These are phyloP conservation scores for Oemleria cerasiformis DNA, from an alignment of 306 rosid species.

Conservation along the genomic window DNA sequence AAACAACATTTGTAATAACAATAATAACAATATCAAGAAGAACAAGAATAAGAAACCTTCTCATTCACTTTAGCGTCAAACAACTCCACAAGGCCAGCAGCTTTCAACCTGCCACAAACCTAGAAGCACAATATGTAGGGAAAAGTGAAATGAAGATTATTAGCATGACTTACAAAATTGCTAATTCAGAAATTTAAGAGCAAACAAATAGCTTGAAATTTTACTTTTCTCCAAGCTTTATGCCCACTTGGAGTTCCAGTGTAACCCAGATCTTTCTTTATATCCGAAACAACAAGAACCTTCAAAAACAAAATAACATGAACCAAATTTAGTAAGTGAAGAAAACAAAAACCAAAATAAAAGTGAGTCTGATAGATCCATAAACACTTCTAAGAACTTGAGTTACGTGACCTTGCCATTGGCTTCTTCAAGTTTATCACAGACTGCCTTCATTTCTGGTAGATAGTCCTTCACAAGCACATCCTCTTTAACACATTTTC, in stretches of 20 bases:
- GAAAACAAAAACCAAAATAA: background rate
- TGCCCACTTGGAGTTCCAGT: slow-evolving; percentile 51
- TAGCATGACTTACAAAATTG: background rate
- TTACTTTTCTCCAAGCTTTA: slow-evolving; percentile 72
- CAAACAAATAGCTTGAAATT: background rate
- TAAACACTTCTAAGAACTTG: slow-evolving; percentile 7
- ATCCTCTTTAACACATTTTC: slow-evolving; percentile 38
- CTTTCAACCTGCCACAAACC: slow-evolving; percentile 63
- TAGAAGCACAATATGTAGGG: slow-evolving; percentile 29
- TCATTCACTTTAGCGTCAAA: slow-evolving; percentile 85
- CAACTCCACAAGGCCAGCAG: slow-evolving; percentile 51
- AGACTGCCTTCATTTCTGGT: slow-evolving; percentile 69
- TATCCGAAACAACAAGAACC: slow-evolving; percentile 80
- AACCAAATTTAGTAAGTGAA: slow-evolving; percentile 18
- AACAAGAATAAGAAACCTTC: slow-evolving; percentile 44
- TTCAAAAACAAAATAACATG: slow-evolving; percentile 32
- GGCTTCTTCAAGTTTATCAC: slow-evolving; percentile 69
- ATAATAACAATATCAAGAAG: background rate
- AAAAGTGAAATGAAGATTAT: slow-evolving; percentile 17
- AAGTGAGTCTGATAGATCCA: background rate
- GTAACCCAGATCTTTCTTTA: slow-evolving; percentile 85
- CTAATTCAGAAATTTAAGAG: background rate
- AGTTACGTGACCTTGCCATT: slow-evolving; percentile 58
- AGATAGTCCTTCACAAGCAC: slow-evolving; percentile 65
- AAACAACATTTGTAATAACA: background rate